Percentiles rank a stretch among this genome's conserved stretches.
phyloP scores from a whole-genome alignment of 495 filamentous ascomycete species.

The Tuber brumale region DNA sequence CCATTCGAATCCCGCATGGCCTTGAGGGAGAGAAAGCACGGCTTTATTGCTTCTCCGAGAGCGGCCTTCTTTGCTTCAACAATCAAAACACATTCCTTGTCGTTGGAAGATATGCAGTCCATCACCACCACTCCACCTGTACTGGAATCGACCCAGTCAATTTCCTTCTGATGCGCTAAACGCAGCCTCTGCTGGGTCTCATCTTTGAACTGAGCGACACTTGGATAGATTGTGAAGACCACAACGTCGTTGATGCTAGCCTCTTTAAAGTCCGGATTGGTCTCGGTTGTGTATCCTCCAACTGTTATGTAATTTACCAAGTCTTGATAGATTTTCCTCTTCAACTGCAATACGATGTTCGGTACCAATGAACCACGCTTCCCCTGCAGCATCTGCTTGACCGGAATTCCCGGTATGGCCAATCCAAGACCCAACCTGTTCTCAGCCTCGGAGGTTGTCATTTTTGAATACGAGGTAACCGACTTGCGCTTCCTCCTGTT shows the following conservation, averaged over 20 bases:
- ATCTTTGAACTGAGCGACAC: constrained; percentile 5
- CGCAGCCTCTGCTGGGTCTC: constrained; percentile 10
- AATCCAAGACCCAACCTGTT: constrained; percentile 7
- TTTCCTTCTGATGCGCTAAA: constrained; percentile 13
- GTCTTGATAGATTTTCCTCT: too few relatives aligned
- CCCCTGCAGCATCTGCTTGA: not conserved
- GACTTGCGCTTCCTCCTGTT: too few relatives aligned
- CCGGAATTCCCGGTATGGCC: not conserved
- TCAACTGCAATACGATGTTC: constrained; percentile 1
- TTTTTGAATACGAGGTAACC: too few relatives aligned
- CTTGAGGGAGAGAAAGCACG: too few relatives aligned
- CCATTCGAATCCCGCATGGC: too few relatives aligned
- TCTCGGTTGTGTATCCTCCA: too few relatives aligned
- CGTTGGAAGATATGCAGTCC: too few relatives aligned
- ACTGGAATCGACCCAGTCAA: not conserved
- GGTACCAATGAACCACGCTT: not conserved
- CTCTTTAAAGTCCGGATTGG: constrained; percentile 19
- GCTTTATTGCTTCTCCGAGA: too few relatives aligned
- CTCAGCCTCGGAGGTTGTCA: constrained; percentile 7
- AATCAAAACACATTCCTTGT: too few relatives aligned
- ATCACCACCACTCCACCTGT: too few relatives aligned
- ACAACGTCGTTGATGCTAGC: too few relatives aligned
- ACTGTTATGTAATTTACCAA: constrained; percentile 12
- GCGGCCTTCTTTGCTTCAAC: too few relatives aligned
- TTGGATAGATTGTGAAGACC: not conserved